Evolutionary conservation across 768 basidiomycete genomes (phyloP), one percentile per base, ranked within the genome.

Genomic region (Gautieria morchelliformis): DNA sequence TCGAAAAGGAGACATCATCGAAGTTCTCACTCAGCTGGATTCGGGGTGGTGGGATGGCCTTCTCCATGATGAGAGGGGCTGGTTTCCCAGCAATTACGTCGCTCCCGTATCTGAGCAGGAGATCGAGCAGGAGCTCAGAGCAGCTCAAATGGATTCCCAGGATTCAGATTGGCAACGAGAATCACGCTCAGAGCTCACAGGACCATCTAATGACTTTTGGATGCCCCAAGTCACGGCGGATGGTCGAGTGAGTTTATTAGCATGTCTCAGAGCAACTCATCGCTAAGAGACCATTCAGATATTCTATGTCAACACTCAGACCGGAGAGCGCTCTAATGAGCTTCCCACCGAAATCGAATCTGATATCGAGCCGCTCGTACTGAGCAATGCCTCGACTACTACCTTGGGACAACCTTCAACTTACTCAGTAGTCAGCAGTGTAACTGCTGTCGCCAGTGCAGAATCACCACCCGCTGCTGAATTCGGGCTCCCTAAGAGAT

Each of bases 21-120:
- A 97, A 69, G 92, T 98, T 59, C 78, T 95, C 53, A 89, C 87
- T 11, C 86, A 85, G 64, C 83, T 97, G 55, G 88, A 90, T 39
- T 89, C 89, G 5, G 95, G 95, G 15, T 99, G 95, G 95, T 97
- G 94, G 96, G 95, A 99, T 69, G 95, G 95, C 5, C 74, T 96
- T 59, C 77, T 96, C 20, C 82, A 84, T 49, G 88, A 90, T 55
- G 86, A 89, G 68, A 83, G 95, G 52, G 95, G 95, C 58, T 95
- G 92, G 92, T 95, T 99, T 71, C 95, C 95, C 20, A 91, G 89
- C 63, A 99, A 98, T 73, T 98, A 96, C 74, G 93, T 96, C 46
- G 72, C 76, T 48, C 67, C 81, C 46, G 83, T 97, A 56, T 78
- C 82, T 24, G 88, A 90, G 60, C 85, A 89, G 65, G 89, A 91